A percentile compares a stretch with the other conserved stretches of the same genome.
Evolutionary conservation across 805 yeast species (phyloP).

Genomic region (Candida lessepsii): DNA sequence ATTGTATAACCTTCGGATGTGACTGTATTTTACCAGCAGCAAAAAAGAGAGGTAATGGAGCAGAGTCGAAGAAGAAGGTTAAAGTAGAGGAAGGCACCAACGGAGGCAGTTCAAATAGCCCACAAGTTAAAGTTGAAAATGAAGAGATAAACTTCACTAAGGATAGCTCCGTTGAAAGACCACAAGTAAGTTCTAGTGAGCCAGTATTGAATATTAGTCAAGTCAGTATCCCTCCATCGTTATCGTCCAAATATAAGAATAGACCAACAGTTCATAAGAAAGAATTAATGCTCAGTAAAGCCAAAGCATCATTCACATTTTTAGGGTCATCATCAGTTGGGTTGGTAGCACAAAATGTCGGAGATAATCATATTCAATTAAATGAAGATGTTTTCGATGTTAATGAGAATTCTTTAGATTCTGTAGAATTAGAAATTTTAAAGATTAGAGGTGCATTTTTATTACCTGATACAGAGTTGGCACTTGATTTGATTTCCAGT

Average conservation of each 20-base stretch:
- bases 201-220: constrained; percentile 44
- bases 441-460: constrained; percentile 68
- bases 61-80: constrained; percentile 13
- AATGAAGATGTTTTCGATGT: constrained; percentile 40
- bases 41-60: constrained; percentile 39
- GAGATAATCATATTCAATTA: constrained; percentile 48
- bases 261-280: constrained; percentile 38
- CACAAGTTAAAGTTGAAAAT: constrained; percentile 2
- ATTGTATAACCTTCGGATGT: constrained; percentile 69
- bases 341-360: constrained; percentile 44
- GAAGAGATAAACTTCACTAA: background rate
- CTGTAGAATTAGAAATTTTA: constrained; percentile 64
- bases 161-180: constrained; percentile 10
- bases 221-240: constrained; percentile 42
- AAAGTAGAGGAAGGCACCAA: constrained; percentile 4
- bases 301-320: constrained; percentile 41
- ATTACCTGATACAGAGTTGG: constrained; percentile 58
- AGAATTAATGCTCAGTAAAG: constrained; percentile 27
- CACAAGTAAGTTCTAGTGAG: constrained; percentile 22
- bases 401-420: constrained; percentile 40
- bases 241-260: constrained; percentile 39
- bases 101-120: background rate
- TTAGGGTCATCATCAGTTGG: constrained; percentile 55
- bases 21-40: constrained; percentile 68
- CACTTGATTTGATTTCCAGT: constrained; percentile 57